Evolutionary conservation across 805 yeast species (phyloP), one percentile per base, ranked within the genome.

Genomic region (Saturnispora besseyi): DNA sequence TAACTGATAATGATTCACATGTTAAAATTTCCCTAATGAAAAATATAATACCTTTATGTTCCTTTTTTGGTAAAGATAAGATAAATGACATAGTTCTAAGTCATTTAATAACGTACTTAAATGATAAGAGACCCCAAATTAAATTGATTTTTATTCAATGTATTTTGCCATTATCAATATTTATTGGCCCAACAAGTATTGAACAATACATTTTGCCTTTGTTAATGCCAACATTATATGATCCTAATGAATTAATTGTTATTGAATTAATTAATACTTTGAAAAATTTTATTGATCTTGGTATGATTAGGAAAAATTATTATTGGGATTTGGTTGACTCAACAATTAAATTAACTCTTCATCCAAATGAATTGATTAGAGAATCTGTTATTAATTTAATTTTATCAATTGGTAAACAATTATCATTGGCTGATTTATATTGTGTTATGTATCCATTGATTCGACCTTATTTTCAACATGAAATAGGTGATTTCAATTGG

Each of bases 141-240:
- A 72, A 95, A 52, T 68, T 85, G 29, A 79, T 82, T 4, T 82
- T 93, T 57, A 81, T 91, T 34, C 75, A 80, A 40, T 74, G 88
- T 7, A 77, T 90, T 10, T 74, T 88, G 1, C 79, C 83, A 0
- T 71, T 93, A 9, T 84, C 95, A 0, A 78, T 89, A 4, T 84
- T 80, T 60, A 80, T 90, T 13, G 99, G 99, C 0, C 78, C 82
- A 0, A 73, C 86, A 0, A 78, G 93, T 36, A 70, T 93, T 50
- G 96, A 91, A 57, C 95, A 88, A 57, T 93, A 90, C 59, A 78
- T 93, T 18, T 67, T 89, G 28, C 99, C 99, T 0, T 66, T 93
- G 21, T 67, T 93, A 53, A 72, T 86, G 1, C 98, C 93, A 62
- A 83, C 96, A 0, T 66, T 90, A 28, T 77, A 82, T 5, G 98